These are phyloP conservation scores for Penicillium pulvis DNA, from an alignment of 495 filamentous ascomycete genomes.

Conservation along the genomic window DNA sequence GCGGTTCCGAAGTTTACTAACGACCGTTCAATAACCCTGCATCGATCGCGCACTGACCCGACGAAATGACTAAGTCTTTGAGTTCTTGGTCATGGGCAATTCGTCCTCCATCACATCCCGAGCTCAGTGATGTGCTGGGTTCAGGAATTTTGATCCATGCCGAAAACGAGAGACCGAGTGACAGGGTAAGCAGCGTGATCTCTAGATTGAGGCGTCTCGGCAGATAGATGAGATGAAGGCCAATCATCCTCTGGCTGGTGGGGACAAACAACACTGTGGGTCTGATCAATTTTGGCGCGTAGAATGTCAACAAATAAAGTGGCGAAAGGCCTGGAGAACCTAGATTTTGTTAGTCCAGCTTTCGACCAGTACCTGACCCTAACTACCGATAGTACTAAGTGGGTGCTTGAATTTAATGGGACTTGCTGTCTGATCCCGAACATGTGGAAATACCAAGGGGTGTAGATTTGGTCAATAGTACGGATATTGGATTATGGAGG, in stretches of 20 bases:
- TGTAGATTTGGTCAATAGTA: neutral
- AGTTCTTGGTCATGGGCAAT: neutral
- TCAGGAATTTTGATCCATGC: neutral
- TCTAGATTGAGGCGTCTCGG: neutral
- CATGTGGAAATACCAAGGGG: neutral
- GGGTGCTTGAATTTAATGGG: neutral
- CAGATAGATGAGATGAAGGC: neutral
- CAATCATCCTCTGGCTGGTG: neutral
- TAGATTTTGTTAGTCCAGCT: neutral
- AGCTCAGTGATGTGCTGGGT: neutral
- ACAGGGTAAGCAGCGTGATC: neutral
- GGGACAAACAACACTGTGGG: neutral
- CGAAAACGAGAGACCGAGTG: neutral
- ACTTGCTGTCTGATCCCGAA: neutral
- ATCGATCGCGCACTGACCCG: conserved; percentile 7
- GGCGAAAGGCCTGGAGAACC: neutral
- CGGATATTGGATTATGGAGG: neutral
- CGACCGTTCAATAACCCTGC: conserved; percentile 15
- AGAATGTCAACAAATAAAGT: conserved; percentile 1
- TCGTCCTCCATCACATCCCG: neutral
- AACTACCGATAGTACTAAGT: neutral
- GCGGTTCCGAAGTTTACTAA: neutral
- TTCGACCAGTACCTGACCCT: neutral
- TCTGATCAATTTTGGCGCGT: neutral
- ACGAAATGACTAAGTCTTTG: neutral